Base-by-base conservation (phyloP, 768 basidiomycete species). In the Myochromella boudieri region DNA sequence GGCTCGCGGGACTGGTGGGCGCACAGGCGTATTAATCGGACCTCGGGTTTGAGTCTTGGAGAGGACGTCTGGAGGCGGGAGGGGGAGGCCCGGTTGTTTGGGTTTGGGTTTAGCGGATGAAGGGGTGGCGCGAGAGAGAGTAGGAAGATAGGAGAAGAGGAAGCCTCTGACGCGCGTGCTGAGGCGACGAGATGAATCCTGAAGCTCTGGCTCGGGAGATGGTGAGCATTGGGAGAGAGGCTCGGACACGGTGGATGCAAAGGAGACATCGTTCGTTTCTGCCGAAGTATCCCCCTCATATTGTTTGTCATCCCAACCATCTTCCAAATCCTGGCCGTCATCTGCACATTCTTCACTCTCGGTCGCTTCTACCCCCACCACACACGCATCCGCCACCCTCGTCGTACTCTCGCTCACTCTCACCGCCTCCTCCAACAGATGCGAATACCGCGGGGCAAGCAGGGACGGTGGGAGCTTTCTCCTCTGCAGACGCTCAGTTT, bases 121-220 rank as follows among this genome's bases (percentile, higher is more conserved):
- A n/a, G n/a, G n/a, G n/a, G n/a, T n/a, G n/a, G n/a, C n/a, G n/a
- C n/a, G n/a, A n/a, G n/a, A n/a, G n/a, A n/a, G n/a, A n/a, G n/a
- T n/a, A n/a, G n/a, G n/a, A n/a, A n/a, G n/a, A n/a, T n/a, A 85
- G 6, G 82, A 84, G 58, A 76, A 80, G 34, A 84, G 55, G 56
- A 82, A 72, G 9, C 80, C 77, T 51, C 74, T 81, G 51, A 84
- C 67, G 29, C 77, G 76, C 24, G 65, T 74, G n/a, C 76, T 70
- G 29, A 82, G 27, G 25, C 40, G 27, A n/a, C n/a, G n/a, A n/a
- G n/a, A n/a, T n/a, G n/a, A n/a, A n/a, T n/a, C n/a, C n/a, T n/a
- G n/a, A n/a, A n/a, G n/a, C n/a, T n/a, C n/a, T n/a, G 40, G 26
- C 7, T 14, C 27, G 39, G 39, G 39, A 15, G 39, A 27, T 5